Percentiles rank a stretch among this genome's conserved stretches.
Evolutionary conservation across 2,329 filamentous ascomycete genomes (phyloP).

Genomic region (Colletotrichum godetiae): DNA sequence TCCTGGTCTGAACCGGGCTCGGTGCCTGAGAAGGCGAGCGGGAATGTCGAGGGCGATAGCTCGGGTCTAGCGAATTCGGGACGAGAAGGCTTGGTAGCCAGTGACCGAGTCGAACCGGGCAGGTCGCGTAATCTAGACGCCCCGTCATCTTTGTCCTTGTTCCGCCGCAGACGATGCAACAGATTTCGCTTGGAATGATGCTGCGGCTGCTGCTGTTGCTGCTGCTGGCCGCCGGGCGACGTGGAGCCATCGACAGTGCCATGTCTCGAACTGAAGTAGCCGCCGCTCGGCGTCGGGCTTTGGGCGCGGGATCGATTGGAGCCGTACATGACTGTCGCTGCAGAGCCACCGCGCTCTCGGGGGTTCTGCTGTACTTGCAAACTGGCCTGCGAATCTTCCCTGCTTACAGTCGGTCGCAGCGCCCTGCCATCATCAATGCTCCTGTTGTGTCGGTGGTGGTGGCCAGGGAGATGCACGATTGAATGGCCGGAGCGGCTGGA

Average conservation of each 20-base stretch:
- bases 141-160: slow-evolving; percentile 67
- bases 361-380: slow-evolving; percentile 48
- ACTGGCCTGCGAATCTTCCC: slow-evolving; percentile 76
- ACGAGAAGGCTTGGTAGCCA: slow-evolving; percentile 62
- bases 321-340: slow-evolving; percentile 54
- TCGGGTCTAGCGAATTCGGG: slow-evolving; percentile 56
- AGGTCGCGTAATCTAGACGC: slow-evolving; percentile 58
- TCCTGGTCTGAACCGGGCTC: slow-evolving; percentile 46
- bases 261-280: slow-evolving; percentile 61
- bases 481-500: slow-evolving; percentile 70
- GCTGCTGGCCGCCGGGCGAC: slow-evolving; percentile 60
- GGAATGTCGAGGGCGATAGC: slow-evolving; percentile 50
- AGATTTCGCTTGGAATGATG: slow-evolving; percentile 62
- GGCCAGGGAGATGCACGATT: slow-evolving; percentile 73
- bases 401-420: slow-evolving; percentile 77
- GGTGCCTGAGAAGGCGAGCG: slow-evolving; percentile 42
- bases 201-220: slow-evolving; percentile 10
- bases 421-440: slow-evolving; percentile 75
- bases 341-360: slow-evolving; percentile 65
- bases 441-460: slow-evolving; percentile 75
- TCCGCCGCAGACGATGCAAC: slow-evolving; percentile 60
- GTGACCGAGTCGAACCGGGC: slow-evolving; percentile 64
- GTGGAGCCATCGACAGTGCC: slow-evolving; percentile 64
- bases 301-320: slow-evolving; percentile 70
- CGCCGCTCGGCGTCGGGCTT: slow-evolving; percentile 84